phyloP scores from a whole-genome alignment of 148 eudicot species.

The Rhododendron vialii region DNA sequence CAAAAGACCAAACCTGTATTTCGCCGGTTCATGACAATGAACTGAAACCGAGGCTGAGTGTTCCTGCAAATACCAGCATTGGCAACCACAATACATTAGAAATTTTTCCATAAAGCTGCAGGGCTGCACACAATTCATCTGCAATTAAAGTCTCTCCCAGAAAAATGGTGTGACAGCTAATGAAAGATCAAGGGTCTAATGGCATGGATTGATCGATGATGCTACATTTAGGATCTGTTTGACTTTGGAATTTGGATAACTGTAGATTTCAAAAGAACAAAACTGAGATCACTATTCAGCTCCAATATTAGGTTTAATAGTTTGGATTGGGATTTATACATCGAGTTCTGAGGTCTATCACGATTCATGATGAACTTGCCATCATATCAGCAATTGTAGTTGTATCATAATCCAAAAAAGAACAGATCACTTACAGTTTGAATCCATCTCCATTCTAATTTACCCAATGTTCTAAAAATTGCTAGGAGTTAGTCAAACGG shows the following conservation, averaged over 20 bases:
- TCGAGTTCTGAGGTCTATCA: background rate
- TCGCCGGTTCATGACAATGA: conserved; percentile 76
- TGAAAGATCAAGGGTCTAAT: background rate
- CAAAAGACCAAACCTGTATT: conserved; percentile 47
- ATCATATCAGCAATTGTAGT: background rate
- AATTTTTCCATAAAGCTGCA: background rate
- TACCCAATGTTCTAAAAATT: background rate
- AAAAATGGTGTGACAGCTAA: conserved; percentile 3
- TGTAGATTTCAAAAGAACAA: background rate
- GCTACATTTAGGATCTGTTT: background rate
- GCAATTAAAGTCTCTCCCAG: background rate
- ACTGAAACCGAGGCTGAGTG: conserved; percentile 71
- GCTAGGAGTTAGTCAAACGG: background rate
- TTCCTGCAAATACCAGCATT: conserved; percentile 37
- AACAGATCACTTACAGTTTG: background rate
- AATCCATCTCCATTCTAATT: background rate
- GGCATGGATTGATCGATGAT: conserved; percentile 2
- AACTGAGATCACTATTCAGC: background rate
- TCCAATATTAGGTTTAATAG: background rate
- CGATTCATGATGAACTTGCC: background rate
- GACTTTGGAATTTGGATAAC: background rate
- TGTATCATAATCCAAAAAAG: background rate
- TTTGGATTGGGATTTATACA: background rate
- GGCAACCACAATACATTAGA: background rate
- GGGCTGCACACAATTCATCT: background rate